A percentile compares a stretch with the other conserved stretches of the same genome.
Conservation (phyloP, 129 eudicot genomes). For the Mikania micrantha region DNA sequence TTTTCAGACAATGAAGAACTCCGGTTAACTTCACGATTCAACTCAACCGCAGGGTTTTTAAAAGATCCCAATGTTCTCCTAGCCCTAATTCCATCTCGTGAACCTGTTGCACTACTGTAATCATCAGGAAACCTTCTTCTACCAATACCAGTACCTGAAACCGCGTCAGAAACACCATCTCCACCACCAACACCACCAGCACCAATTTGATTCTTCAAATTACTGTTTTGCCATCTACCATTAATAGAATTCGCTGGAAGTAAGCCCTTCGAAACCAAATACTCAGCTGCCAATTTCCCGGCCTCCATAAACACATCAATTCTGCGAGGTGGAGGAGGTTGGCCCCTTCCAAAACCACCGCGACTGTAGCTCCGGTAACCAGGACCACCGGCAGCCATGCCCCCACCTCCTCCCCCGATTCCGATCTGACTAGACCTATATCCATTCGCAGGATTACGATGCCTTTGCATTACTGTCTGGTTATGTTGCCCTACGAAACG, state of each 20-base stretch:
- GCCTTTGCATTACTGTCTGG: slow-evolving; percentile 31
- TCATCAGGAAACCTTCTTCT: slow-evolving; percentile 47
- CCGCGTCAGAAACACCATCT: slow-evolving; percentile 35
- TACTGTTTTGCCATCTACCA: slow-evolving; percentile 54
- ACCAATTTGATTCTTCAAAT: slow-evolving; percentile 46
- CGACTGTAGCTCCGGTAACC: slow-evolving; percentile 53
- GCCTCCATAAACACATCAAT: slow-evolving; percentile 82
- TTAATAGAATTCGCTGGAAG: slow-evolving; percentile 52
- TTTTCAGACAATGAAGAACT: slow-evolving; percentile 52
- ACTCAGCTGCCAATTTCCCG: slow-evolving; percentile 79
- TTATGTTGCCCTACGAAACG: slow-evolving; percentile 7
- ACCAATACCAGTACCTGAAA: slow-evolving; percentile 36
- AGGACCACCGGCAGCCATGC: slow-evolving; percentile 38
- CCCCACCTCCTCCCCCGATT: slow-evolving; percentile 44
- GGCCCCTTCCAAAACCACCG: slow-evolving; percentile 67
- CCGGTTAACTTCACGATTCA: slow-evolving; percentile 37
- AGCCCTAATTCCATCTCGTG: slow-evolving; percentile 38
- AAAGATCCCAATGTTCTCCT: slow-evolving; percentile 48
- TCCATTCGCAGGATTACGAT: slow-evolving; percentile 64
- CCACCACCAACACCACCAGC: slow-evolving; percentile 43
- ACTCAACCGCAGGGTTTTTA: slow-evolving; percentile 44
- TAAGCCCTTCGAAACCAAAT: slow-evolving; percentile 74
- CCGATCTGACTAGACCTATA: slow-evolving; percentile 61
- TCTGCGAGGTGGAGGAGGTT: slow-evolving; percentile 45
- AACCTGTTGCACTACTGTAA: slow-evolving; percentile 19